Conservation (phyloP, 2,329 filamentous ascomycete genomes). For the Penicillium sp. region DNA sequence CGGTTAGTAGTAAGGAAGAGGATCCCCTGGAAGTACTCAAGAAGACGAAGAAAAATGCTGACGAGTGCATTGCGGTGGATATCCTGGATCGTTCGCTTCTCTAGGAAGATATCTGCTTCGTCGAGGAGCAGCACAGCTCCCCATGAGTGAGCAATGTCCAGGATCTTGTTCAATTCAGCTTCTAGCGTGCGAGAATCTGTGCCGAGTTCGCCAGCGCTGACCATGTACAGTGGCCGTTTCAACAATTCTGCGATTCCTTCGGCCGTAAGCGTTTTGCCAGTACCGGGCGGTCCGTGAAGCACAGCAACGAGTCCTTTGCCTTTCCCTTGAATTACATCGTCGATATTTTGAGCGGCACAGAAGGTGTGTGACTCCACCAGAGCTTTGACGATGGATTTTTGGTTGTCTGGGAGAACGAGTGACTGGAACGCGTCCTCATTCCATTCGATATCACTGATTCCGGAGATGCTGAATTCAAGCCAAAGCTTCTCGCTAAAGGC, state of each 20-base stretch:
- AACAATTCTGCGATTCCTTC: constrained; percentile 85
- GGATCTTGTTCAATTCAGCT: constrained; percentile 77
- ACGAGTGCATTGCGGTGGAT: constrained; percentile 85
- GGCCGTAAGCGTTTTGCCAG: constrained; percentile 86
- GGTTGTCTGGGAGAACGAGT: constrained; percentile 70
- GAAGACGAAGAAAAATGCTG: constrained; percentile 80
- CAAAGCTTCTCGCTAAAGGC: constrained; percentile 87
- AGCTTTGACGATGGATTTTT: constrained; percentile 75
- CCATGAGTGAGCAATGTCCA: constrained; percentile 86
- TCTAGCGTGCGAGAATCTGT: constrained; percentile 77
- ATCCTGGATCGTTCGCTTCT: constrained; percentile 81
- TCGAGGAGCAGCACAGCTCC: constrained; percentile 83
- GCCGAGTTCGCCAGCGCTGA: constrained; percentile 79
- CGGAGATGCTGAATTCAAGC: constrained; percentile 84
- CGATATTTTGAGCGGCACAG: constrained; percentile 78
- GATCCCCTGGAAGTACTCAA: constrained; percentile 93
- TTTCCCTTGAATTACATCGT: constrained; percentile 82
- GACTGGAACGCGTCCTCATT: constrained; percentile 82
- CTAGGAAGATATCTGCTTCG: constrained; percentile 83
- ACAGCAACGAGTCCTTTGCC: constrained; percentile 83
- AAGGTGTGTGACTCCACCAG: constrained; percentile 85
- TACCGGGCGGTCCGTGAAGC: constrained; percentile 83
- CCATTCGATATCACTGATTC: constrained; percentile 81
- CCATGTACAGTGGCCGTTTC: constrained; percentile 81
- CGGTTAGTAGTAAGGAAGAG: constrained; percentile 89